These are phyloP conservation scores for Solanum clarkiae DNA, from an alignment of 257 asterid species.

Conservation along the genomic window DNA sequence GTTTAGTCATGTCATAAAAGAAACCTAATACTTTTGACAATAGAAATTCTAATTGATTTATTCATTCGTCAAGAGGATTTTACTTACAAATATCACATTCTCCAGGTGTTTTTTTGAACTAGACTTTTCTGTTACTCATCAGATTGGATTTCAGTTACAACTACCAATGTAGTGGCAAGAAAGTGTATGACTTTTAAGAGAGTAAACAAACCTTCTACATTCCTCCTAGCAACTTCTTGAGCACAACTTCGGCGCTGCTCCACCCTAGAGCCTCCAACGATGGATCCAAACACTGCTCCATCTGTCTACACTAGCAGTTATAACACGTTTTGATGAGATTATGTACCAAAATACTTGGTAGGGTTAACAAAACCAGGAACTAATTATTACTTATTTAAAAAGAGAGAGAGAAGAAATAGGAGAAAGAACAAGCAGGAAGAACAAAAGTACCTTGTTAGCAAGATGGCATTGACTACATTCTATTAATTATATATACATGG, in stretches of 20 bases:
- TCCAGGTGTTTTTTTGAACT: not conserved
- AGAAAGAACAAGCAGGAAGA: not conserved
- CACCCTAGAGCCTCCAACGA: conserved; percentile 77
- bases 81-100: not conserved
- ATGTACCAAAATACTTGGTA: not conserved
- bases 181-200: not conserved
- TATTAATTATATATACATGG: not conserved
- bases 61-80: not conserved
- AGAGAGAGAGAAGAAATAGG: not conserved
- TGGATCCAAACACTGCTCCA: conserved; percentile 78
- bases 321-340: not conserved
- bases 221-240: conserved; percentile 62
- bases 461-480: not conserved
- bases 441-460: not conserved
- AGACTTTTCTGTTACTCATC: not conserved
- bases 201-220: conserved; percentile 63
- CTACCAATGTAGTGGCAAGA: not conserved
- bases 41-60: not conserved
- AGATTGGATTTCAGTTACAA: not conserved
- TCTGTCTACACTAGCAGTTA: conserved; percentile 34
- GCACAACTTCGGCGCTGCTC: conserved; percentile 69
- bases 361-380: not conserved
- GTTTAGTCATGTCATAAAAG: not conserved
- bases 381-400: not conserved
- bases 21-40: not conserved